Conservation (phyloP, 2,329 filamentous ascomycete genomes). For the Hymenoscyphus fraxineus region DNA sequence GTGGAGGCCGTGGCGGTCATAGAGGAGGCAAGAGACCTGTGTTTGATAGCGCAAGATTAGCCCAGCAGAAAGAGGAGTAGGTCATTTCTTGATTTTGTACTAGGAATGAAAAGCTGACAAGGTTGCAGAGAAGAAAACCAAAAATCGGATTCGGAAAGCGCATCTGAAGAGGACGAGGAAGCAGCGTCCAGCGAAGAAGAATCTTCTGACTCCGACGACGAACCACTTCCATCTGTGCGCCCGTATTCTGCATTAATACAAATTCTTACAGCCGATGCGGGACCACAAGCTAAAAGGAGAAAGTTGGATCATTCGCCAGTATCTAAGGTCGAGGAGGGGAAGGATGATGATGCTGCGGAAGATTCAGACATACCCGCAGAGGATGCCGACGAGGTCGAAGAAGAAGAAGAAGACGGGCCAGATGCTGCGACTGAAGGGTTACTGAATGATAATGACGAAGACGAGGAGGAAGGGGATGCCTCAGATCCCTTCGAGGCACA, state of each 20-base stretch:
- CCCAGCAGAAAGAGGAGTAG: conserved; percentile 42
- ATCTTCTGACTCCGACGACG: conserved; percentile 43
- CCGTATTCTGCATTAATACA: conserved; percentile 58
- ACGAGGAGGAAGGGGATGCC: conserved; percentile 49
- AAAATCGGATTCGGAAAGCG: conserved; percentile 36
- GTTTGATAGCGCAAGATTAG: conserved; percentile 46
- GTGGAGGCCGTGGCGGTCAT: conserved; percentile 30
- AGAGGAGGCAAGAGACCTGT: conserved; percentile 38
- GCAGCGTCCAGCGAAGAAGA: conserved; percentile 44
- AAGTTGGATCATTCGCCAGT: conserved; percentile 44
- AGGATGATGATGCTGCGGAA: conserved; percentile 11
- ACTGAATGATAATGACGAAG: conserved; percentile 38
- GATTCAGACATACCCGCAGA: background rate
- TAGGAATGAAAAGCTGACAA: conserved; percentile 5
- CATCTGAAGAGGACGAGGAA: conserved; percentile 39
- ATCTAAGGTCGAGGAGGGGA: conserved; percentile 18
- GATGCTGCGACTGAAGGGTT: conserved; percentile 35
- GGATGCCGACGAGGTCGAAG: conserved; percentile 43
- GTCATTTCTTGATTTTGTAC: background rate
- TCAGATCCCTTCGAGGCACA: conserved; percentile 77
- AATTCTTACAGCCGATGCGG: conserved; percentile 47
- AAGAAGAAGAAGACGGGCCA: conserved; percentile 49
- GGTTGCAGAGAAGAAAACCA: conserved; percentile 23
- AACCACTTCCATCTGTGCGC: conserved; percentile 37
- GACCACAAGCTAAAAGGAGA: conserved; percentile 51